Conservation (phyloP, 176 grass and related monocot species). For the Areca catechu region DNA sequence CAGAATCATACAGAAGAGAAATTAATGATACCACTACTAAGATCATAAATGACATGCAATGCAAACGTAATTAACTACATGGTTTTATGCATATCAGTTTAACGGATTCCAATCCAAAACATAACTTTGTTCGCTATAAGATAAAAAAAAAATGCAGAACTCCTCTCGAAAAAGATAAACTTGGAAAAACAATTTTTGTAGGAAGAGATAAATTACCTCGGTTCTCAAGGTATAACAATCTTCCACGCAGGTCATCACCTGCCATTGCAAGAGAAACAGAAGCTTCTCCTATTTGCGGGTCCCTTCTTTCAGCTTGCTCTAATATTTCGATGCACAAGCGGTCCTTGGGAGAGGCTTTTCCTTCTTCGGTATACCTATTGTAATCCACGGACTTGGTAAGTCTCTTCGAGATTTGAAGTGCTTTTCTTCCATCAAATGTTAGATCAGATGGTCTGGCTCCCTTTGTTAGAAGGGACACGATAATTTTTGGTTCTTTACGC, state of each 20-base stretch:
- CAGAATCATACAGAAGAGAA: no score
- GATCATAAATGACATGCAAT: no score
- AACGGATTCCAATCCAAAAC: neutral
- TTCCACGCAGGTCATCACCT: conserved; percentile 45
- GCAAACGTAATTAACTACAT: no score
- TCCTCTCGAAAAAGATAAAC: neutral
- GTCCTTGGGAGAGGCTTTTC: conserved; percentile 51
- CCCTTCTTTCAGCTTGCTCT: conserved; percentile 68
- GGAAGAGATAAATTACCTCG: conserved; percentile 42
- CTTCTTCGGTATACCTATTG: conserved; percentile 29
- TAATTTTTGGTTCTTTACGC: conserved; percentile 83
- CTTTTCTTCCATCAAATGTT: conserved; percentile 70
- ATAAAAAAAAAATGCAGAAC: no score
- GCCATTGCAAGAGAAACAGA: conserved; percentile 62
- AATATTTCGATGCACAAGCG: conserved; percentile 65
- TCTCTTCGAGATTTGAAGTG: conserved; percentile 64
- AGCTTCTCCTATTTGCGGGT: conserved; percentile 56
- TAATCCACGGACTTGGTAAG: conserved; percentile 53
- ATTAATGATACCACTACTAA: no score
- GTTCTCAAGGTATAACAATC: conserved; percentile 71
- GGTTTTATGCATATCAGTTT: no score
- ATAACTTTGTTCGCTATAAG: neutral
- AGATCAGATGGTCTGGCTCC: conserved; percentile 63
- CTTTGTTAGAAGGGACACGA: conserved; percentile 84
- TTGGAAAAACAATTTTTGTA: neutral